Base-by-base conservation (phyloP, 768 basidiomycete species). In the Xanthoconium purpureum region DNA sequence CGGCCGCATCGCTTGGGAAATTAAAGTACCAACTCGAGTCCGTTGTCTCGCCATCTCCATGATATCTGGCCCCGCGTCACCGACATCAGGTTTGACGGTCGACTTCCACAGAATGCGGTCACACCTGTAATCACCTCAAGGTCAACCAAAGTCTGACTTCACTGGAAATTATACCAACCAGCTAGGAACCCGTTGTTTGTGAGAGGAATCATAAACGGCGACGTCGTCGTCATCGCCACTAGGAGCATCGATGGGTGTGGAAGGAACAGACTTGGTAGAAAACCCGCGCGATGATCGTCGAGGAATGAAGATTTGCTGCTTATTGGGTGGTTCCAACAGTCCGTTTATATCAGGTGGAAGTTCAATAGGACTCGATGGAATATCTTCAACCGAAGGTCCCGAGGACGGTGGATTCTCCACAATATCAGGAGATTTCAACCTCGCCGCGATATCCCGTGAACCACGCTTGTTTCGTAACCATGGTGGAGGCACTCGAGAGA, bases 61-160 rank as follows among this genome's bases (percentile, higher is more conserved):
- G 47, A 67, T 33, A n/a, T 73, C 71, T 11, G 78, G 75, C 15
- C 73, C 74, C 36, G 76, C 78, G 10, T 73, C 68, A 28, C 78
- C 74, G 1, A 73, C 71, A 13, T 77, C 77, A 15, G 79, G 79
- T 32, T 74, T 65, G 28, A 88, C 77, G 1, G 86, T 91, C 6
- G 87, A 79, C 70, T 91, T 93, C 84, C 85, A 92, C 6, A 93
- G 72, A 44, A 93, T 89, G 18, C 91, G 84, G 67, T 93, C 91
- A 64, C 91, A 93, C 88, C 88, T 89, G 50, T 8, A 56, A 38
- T 6, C n/a, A 24, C 35, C 37, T 43, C 35, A 36, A 13, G 39
- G 47, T 67, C 29, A 56, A 55, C 32, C 44, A 55, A 29, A 32
- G 37, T 7, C 29, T 12, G 2, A 39, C 45, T 29, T 32, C 33